phyloP scores from a whole-genome alignment of 441 rosid species.

The Croton setiger region DNA sequence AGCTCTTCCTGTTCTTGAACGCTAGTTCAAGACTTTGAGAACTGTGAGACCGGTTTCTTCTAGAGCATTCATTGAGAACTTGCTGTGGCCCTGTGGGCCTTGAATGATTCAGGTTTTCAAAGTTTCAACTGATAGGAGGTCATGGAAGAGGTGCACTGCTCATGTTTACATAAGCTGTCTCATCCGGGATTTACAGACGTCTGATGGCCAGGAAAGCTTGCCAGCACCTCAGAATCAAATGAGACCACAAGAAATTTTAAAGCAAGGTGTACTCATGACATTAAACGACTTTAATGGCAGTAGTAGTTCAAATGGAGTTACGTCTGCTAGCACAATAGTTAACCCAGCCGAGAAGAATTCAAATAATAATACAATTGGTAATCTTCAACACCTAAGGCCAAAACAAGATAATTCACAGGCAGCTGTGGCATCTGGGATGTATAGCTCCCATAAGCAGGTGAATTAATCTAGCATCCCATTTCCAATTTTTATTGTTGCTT shows the following conservation, averaged over 20 bases:
- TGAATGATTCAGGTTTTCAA: constrained; percentile 32
- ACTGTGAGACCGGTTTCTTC: not conserved
- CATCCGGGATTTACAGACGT: constrained; percentile 42
- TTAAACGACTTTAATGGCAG: constrained; percentile 26
- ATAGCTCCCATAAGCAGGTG: constrained; percentile 48
- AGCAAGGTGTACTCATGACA: constrained; percentile 29
- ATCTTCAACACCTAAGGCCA: constrained; percentile 23
- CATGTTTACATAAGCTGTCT: constrained; percentile 68
- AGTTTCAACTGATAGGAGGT: constrained; percentile 26
- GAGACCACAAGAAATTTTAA: constrained; percentile 35
- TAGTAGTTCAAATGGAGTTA: constrained; percentile 26
- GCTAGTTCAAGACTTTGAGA: not conserved
- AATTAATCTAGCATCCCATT: constrained; percentile 9
- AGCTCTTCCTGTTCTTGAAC: constrained; percentile 1
- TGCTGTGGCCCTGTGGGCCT: constrained; percentile 9
- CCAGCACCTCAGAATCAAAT: constrained; percentile 25
- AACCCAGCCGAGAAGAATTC: constrained; percentile 23
- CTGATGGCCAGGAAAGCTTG: constrained; percentile 34
- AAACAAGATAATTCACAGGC: constrained; percentile 29
- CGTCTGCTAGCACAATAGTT: constrained; percentile 15
- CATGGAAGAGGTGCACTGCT: constrained; percentile 53
- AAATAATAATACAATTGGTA: constrained; percentile 27
- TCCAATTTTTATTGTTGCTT: constrained; percentile 4
- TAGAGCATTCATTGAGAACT: not conserved
- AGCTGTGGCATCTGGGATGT: constrained; percentile 24